phyloP scores from a whole-genome alignment of 768 basidiomycete genomes.

The Rhodocollybia butyracea region DNA sequence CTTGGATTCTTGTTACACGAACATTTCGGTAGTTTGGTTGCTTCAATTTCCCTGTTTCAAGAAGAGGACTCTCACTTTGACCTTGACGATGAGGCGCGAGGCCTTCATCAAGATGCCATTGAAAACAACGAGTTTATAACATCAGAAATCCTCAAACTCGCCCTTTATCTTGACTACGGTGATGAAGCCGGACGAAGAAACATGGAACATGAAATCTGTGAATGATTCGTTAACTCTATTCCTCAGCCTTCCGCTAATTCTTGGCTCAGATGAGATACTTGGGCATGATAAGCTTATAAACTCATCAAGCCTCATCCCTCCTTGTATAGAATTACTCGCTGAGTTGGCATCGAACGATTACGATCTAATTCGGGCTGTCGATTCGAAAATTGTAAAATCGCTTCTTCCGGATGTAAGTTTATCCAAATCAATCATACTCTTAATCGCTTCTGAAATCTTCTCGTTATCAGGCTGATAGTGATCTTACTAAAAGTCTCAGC shows the following conservation, averaged over 20 bases:
- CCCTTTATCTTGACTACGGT: slow-evolving; percentile 63
- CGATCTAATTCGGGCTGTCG: slow-evolving; percentile 64
- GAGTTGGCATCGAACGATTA: slow-evolving; percentile 57
- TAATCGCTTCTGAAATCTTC: background rate
- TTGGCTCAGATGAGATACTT: slow-evolving; percentile 57
- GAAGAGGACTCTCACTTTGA: background rate
- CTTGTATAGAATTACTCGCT: slow-evolving; percentile 62
- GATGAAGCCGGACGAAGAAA: slow-evolving; percentile 73
- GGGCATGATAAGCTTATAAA: slow-evolving; percentile 53
- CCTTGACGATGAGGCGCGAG: background rate
- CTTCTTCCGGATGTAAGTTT: slow-evolving; percentile 25
- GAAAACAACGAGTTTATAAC: slow-evolving; percentile 51
- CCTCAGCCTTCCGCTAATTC: too few species aligned
- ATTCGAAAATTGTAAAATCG: slow-evolving; percentile 44
- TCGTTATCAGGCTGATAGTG: slow-evolving; percentile 13
- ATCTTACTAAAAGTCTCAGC: too few species aligned
- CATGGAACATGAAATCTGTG: slow-evolving; percentile 66
- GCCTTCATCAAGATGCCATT: slow-evolving; percentile 25
- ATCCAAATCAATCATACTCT: background rate
- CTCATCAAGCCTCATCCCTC: slow-evolving; percentile 54
- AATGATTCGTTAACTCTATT: too few species aligned
- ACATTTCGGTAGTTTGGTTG: slow-evolving; percentile 52
- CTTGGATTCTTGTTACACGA: slow-evolving; percentile 75
- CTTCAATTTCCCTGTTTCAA: background rate
- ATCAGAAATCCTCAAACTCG: slow-evolving; percentile 58